Conservation (phyloP, 148 eudicot species). For the Hydrangea macrophylla region DNA sequence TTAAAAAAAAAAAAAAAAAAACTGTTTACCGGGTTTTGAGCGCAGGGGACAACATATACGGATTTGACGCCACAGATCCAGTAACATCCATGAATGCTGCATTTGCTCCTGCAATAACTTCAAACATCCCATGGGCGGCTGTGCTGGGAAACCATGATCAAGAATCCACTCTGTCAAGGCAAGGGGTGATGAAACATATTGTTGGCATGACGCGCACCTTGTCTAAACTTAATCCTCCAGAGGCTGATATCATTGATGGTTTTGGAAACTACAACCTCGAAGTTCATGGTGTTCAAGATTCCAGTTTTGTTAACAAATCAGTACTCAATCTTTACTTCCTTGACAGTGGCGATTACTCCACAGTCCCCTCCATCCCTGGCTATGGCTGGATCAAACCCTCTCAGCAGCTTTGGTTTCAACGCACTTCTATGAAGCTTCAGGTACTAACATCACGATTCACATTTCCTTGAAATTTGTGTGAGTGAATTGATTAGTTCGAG, state of each 20-base stretch:
- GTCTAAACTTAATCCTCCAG: slow-evolving; percentile 66
- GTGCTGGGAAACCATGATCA: slow-evolving; percentile 95
- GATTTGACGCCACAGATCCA: slow-evolving; percentile 63
- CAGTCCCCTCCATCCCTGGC: slow-evolving; percentile 51
- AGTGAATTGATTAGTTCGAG: neutral
- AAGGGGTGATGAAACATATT: slow-evolving; percentile 78
- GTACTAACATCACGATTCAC: slow-evolving; percentile 24
- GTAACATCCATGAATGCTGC: slow-evolving; percentile 71
- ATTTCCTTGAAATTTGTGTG: neutral
- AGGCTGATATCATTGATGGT: slow-evolving; percentile 59
- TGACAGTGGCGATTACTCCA: slow-evolving; percentile 96
- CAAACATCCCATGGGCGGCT: slow-evolving; percentile 92
- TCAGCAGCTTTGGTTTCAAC: slow-evolving; percentile 83
- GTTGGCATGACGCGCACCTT: slow-evolving; percentile 65
- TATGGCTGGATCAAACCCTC: slow-evolving; percentile 96
- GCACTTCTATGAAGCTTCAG: slow-evolving; percentile 57
- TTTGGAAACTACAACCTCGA: slow-evolving; percentile 90
- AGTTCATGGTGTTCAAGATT: slow-evolving; percentile 66
- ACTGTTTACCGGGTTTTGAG: neutral
- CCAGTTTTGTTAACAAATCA: slow-evolving; percentile 64
- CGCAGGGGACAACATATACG: slow-evolving; percentile 86
- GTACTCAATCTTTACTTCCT: slow-evolving; percentile 79
- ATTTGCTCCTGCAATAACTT: slow-evolving; percentile 63
- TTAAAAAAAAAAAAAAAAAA: no score
- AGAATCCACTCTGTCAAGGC: slow-evolving; percentile 67